Conservation (phyloP, 129 eudicot genomes). For the Logfia minima region DNA sequence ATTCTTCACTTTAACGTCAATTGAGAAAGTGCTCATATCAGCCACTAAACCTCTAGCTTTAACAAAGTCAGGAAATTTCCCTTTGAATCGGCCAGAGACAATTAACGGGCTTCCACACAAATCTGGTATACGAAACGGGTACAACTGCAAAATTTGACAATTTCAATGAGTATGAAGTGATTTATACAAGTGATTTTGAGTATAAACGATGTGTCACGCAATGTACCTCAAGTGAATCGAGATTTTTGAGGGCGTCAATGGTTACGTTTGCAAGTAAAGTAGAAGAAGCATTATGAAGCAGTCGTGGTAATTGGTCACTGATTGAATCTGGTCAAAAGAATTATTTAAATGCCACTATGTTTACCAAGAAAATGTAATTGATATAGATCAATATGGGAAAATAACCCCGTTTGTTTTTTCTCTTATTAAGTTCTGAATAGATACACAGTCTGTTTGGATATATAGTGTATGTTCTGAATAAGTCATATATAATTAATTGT, state of each 20-base stretch:
- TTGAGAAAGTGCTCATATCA: conserved; percentile 46
- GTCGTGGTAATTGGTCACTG: conserved; percentile 52
- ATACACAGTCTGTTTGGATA: too few species aligned
- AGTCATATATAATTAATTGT: too few species aligned
- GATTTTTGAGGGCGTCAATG: conserved; percentile 53
- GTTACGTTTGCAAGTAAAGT: conserved; percentile 59
- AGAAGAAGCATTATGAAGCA: conserved; percentile 51
- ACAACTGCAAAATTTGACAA: conserved; percentile 51
- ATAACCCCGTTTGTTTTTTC: too few species aligned
- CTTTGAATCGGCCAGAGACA: conserved; percentile 76
- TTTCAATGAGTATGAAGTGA: not conserved
- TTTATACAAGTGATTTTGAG: not conserved
- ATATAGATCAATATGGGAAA: not conserved
- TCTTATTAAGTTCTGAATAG: too few species aligned
- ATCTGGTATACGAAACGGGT: conserved; percentile 69
- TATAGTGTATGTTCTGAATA: too few species aligned
- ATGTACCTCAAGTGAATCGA: conserved; percentile 69
- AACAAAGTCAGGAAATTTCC: conserved; percentile 55
- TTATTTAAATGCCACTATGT: conserved; percentile 3
- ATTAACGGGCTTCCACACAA: conserved; percentile 59
- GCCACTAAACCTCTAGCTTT: conserved; percentile 63
- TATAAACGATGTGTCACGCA: conserved; percentile 20
- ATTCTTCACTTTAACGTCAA: conserved; percentile 52
- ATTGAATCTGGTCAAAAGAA: conserved; percentile 55
- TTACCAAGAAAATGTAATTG: conserved; percentile 1